Base-by-base conservation (phyloP, 73 alveolate genomes). In the Tetrahymena elliotti region DNA sequence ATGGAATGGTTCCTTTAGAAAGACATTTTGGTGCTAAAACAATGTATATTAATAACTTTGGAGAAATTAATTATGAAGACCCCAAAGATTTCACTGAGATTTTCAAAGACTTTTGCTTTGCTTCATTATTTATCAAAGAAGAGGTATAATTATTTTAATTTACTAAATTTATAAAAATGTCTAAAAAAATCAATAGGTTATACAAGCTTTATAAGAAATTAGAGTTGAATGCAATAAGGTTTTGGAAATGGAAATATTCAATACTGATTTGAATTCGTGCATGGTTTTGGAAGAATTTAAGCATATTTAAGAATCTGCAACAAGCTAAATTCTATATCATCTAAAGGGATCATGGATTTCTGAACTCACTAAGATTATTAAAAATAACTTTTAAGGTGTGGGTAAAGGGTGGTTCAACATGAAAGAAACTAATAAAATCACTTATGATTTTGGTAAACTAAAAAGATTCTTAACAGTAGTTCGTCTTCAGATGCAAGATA, bases 341-440 rank as follows among this genome's bases (percentile, higher is more conserved):
- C 96, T 98, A 93, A 98, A 97, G 83, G 99, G 99, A 94, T 97
- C 97, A 53, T 99, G 99, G 99, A 98, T 98, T 6, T 97, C 98
- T 93, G 97, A 97, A 41, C 97, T 98, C 37, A 96, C 97, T 94
- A 98, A 98, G 93, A 99, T 98, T 15, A 98, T 99, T 96, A 98
- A 97, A 94, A 96, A 96, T 93, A 97, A 99, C 39, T 98, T 99
- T 94, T 94, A 98, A 34, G 99, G 98, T n/a, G 99, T 99, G 3
- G 99, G 99, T 24, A 99, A 99, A 93, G 99, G 99, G n/a, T 98
- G 99, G 99, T 99, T 99, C 93, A 99, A 98, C 95, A 95, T 99
- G 95, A 98, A 98, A 93, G 99, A 98, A 36, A 98, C 99, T 33
- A 96, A 98, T 15, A 99, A 98, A 95, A 99, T 96, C 93, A 99